Evolutionary conservation across 192 early-diverging fungal genomes (phyloP).

Genomic region (Umbelopsis ramanniana): DNA sequence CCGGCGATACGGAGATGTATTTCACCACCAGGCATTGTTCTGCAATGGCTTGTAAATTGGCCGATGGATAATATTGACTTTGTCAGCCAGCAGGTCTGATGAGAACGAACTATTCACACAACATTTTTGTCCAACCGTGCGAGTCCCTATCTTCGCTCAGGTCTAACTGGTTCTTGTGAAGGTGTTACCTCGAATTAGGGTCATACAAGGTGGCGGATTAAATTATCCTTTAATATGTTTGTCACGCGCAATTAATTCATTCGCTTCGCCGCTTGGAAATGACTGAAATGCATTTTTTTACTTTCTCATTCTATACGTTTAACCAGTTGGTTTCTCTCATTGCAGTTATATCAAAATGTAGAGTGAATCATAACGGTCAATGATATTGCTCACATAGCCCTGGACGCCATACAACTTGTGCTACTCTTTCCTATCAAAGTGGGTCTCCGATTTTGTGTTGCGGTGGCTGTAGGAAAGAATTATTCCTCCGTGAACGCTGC

Average conservation of each 20-base stretch:
- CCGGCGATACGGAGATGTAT: too few species aligned
- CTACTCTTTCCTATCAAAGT: too few species aligned
- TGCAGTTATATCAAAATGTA: too few species aligned
- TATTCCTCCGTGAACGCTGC: constrained; percentile 10
- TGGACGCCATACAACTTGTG: too few species aligned
- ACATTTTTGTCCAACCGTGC: background rate
- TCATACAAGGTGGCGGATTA: constrained; percentile 10
- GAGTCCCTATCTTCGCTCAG: background rate
- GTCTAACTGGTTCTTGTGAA: constrained; percentile 10
- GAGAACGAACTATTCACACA: constrained; percentile 1
- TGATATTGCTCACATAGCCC: too few species aligned
- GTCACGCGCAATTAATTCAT: background rate
- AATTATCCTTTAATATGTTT: constrained; percentile 2
- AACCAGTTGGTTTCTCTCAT: too few species aligned
- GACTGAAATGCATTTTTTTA: background rate
- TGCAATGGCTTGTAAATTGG: background rate
- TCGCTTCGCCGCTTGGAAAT: background rate
- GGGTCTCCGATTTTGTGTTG: constrained; percentile 1
- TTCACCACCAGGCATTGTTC: too few species aligned
- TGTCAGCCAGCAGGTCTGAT: background rate
- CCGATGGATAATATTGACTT: background rate
- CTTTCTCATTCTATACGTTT: too few species aligned
- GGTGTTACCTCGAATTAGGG: background rate
- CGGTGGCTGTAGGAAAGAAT: constrained; percentile 3
- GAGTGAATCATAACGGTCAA: too few species aligned